These are phyloP conservation scores for Alternaria sp. DNA, from an alignment of 2,329 filamentous ascomycete genomes.

Conservation along the genomic window DNA sequence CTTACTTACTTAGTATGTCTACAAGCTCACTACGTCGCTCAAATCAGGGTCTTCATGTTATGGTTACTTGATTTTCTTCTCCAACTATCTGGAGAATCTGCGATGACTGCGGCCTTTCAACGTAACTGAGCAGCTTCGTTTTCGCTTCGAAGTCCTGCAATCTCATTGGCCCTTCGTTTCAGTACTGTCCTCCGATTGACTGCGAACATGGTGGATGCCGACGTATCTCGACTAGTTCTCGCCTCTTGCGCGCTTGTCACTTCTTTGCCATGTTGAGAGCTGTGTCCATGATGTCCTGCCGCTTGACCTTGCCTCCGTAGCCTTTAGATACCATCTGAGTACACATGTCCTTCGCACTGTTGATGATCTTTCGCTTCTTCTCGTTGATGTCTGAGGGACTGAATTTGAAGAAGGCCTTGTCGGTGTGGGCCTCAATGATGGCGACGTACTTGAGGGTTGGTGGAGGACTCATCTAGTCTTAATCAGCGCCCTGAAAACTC, in stretches of 20 bases:
- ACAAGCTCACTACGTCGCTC: neutral
- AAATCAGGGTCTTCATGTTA: neutral
- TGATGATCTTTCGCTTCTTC: neutral
- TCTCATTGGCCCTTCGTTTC: neutral
- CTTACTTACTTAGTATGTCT: neutral
- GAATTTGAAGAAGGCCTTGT: neutral
- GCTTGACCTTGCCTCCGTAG: neutral
- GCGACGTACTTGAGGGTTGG: constrained; percentile 3
- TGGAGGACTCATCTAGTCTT: neutral
- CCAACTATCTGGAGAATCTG: neutral
- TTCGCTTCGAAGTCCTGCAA: neutral
- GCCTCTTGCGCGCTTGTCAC: neutral
- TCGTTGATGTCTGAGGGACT: neutral
- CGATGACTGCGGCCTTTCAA: neutral
- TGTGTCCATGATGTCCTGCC: constrained; percentile 1
- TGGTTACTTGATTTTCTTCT: no score
- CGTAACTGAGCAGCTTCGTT: neutral
- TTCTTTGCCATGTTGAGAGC: neutral
- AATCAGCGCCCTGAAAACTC: neutral
- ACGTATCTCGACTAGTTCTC: neutral
- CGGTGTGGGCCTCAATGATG: neutral
- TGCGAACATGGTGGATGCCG: neutral
- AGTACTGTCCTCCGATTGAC: neutral
- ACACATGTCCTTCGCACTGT: neutral
- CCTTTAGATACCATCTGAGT: neutral